Evolutionary conservation across 352 stramenopile genomes (phyloP), one percentile per base, ranked within the genome.

Genomic region (Globisporangium uncinulatum): DNA sequence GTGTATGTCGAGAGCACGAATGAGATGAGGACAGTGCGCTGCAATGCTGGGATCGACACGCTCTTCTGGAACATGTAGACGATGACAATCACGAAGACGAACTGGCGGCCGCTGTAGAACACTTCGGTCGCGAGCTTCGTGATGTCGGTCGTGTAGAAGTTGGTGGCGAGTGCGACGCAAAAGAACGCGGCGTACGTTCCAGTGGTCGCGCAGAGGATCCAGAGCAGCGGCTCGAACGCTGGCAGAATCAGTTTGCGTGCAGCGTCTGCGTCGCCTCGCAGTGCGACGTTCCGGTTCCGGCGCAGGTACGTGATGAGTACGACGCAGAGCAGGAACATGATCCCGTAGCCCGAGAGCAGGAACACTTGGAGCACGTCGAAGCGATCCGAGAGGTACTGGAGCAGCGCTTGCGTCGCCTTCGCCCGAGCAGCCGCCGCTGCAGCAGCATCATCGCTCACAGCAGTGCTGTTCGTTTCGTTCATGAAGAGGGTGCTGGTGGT

Each of bases 201-300:
- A 3, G 78, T 74, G 8, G 65, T 59, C 7, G 14, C 50, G 1
- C 62, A 65, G 4, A 91, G 65, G 10, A 87, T 58, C 75, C 73
- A 85, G 9, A 91, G 61, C 41, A 91, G 57, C 0, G 80, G 80
- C 61, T 87, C 80, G 54, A 87, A 91, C 8, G 78, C 76, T 10
- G 80, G 80, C 32, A 89, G 45, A 29, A 89, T 67, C 44, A 89
- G 58, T 58, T 89, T 89, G 42, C 77, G 65, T 4, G 76, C 65
- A 11, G 79, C 79, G 0, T 61, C 63, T 0, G 64, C 56, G 49
- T 91, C 67, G 8, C 81, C 76, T 29, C 62, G 67, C 31, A 81
- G 59, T 10, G 79, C 81, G 3, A 79, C 63, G 31, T 75, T 59
- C 13, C 81, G 76, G 52, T 86, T 87, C 53, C 69, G 65, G 2